A percentile compares a stretch with the other conserved stretches of the same genome.
phyloP scores from a whole-genome alignment of 139 green algal species.

The Chlamydomonas incerta region DNA sequence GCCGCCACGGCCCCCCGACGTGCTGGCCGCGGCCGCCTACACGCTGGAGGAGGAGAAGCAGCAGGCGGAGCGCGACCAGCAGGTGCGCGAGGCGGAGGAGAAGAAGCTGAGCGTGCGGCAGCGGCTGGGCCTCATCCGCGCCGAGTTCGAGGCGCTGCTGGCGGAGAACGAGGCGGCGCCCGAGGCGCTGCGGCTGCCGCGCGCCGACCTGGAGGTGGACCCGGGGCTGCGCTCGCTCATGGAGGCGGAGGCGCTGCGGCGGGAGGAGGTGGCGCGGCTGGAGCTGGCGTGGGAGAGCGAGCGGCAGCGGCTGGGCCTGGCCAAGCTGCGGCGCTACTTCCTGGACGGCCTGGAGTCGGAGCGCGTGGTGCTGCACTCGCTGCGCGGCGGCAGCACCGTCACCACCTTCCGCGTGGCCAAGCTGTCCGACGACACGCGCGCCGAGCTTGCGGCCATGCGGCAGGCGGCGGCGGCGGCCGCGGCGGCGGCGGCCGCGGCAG shows the following conservation, averaged over 20 bases:
- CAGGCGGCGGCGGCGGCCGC: conserved; percentile 6
- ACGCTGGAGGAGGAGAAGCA: conserved; percentile 84
- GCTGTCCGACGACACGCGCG: conserved; percentile 48
- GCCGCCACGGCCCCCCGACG: conserved; percentile 32
- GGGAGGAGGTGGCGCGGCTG: conserved; percentile 55
- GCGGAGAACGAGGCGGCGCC: conserved; percentile 66
- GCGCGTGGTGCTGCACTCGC: conserved; percentile 57
- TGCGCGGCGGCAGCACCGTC: conserved; percentile 48
- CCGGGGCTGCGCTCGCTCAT: conserved; percentile 50
- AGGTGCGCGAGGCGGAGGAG: conserved; percentile 46
- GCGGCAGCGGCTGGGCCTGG: conserved; percentile 64
- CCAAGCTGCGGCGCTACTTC: conserved; percentile 75
- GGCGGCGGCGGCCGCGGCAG: background rate
- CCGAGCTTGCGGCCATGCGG: conserved; percentile 50
- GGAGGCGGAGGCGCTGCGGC: conserved; percentile 46
- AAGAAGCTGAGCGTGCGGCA: conserved; percentile 75
- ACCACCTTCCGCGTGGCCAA: conserved; percentile 67
- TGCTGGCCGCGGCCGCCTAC: conserved; percentile 58
- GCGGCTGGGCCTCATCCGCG: conserved; percentile 56
- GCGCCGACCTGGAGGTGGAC: conserved; percentile 71
- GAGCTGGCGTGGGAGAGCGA: conserved; percentile 80
- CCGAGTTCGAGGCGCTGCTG: conserved; percentile 68
- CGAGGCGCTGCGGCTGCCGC: conserved; percentile 58
- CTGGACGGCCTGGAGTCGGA: conserved; percentile 67
- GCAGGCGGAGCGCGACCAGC: conserved; percentile 67